Evolutionary conservation across 148 eudicot genomes (phyloP).

Genomic region (Cornus suecica): DNA sequence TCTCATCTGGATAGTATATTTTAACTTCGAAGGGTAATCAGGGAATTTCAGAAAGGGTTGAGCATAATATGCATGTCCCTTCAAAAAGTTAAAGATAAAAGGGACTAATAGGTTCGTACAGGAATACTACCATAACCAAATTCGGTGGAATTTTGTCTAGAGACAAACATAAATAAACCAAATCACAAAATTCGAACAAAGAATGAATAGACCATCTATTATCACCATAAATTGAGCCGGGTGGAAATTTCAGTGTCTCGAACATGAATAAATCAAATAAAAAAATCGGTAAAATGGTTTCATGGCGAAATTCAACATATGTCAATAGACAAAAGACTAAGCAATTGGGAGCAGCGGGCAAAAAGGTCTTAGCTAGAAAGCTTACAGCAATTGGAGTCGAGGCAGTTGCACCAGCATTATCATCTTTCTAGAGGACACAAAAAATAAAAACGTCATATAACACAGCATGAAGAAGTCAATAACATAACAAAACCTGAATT

Average conservation of each 20-base stretch:
- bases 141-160: too few relatives aligned
- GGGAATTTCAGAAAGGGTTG: too few relatives aligned
- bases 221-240: not conserved
- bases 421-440: conserved; percentile 27
- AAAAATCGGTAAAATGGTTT: not conserved
- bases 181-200: too few relatives aligned
- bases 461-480: conserved; percentile 5
- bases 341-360: not conserved
- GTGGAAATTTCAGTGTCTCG: not conserved
- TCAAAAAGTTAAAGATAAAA: too few relatives aligned
- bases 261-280: not conserved
- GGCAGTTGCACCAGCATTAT: conserved; percentile 24
- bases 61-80: not conserved
- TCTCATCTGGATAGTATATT: too few relatives aligned
- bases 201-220: not conserved
- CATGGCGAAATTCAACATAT: not conserved
- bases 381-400: conserved; percentile 31
- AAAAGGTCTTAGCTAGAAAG: conserved; percentile 13
- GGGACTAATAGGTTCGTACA: not conserved
- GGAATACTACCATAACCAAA: not conserved
- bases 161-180: too few relatives aligned
- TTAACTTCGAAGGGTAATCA: too few relatives aligned
- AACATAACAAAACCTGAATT: not conserved
- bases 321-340: not conserved
- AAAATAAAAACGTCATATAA: not conserved